Evolutionary conservation across 1,284 basidiomycete genomes (phyloP).

Genomic region (Thelephora terrestris): DNA sequence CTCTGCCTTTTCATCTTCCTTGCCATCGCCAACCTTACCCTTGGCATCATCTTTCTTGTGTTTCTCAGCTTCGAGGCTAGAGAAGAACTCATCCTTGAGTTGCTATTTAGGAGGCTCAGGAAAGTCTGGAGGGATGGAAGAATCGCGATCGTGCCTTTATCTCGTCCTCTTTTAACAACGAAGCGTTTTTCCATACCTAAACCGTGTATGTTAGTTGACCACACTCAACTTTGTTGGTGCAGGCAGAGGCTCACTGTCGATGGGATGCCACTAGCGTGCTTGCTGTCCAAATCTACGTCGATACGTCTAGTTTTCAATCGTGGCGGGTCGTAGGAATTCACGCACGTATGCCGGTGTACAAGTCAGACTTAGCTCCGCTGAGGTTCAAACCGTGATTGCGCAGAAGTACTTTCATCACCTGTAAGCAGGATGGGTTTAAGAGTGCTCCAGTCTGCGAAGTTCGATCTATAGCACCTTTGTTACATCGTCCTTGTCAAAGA

Average conservation of each 20-base stretch:
- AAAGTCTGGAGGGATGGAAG: background rate
- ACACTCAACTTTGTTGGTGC: slow-evolving; percentile 2
- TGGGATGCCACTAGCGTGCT: slow-evolving; percentile 59
- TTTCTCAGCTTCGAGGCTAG: slow-evolving; percentile 28
- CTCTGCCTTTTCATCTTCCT: background rate
- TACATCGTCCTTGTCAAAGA: slow-evolving; percentile 51
- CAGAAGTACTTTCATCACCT: slow-evolving; percentile 61
- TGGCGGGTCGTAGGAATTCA: background rate
- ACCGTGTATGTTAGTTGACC: background rate
- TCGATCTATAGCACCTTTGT: slow-evolving; percentile 33
- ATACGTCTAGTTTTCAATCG: background rate
- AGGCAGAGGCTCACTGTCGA: slow-evolving; percentile 40
- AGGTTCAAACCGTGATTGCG: slow-evolving; percentile 53
- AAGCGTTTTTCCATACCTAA: slow-evolving; percentile 57
- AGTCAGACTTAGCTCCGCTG: slow-evolving; percentile 57
- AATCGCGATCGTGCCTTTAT: slow-evolving; percentile 35
- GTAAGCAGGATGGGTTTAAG: background rate
- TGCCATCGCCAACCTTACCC: slow-evolving; percentile 11
- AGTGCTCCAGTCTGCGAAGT: background rate
- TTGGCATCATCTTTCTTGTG: slow-evolving; percentile 12
- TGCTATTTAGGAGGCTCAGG: slow-evolving; percentile 26
- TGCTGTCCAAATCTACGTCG: slow-evolving; percentile 53
- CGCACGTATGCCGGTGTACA: slow-evolving; percentile 54
- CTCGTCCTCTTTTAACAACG: slow-evolving; percentile 47
- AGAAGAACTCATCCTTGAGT: slow-evolving; percentile 48